Conservation (phyloP, 2,329 filamentous ascomycete genomes). For the Calonectria henricotiae region DNA sequence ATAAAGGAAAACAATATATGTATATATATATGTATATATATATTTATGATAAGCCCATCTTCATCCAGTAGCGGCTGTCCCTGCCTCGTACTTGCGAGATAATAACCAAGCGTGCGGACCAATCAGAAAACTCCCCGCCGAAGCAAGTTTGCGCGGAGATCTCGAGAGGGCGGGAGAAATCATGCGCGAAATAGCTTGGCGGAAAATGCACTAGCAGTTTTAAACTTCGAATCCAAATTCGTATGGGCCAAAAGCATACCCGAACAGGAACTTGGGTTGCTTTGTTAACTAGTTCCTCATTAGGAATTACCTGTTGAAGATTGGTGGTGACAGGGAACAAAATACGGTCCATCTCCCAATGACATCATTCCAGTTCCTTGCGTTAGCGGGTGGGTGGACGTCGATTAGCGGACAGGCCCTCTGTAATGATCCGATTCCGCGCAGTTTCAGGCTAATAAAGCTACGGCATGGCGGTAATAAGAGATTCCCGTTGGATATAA, state of each 20-base stretch:
- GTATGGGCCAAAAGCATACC: not conserved
- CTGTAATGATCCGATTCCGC: not conserved
- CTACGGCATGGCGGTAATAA: not conserved
- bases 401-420: not conserved
- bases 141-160: not conserved
- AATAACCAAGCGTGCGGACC: not conserved
- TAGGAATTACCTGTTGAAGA: no score
- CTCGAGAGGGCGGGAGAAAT: not conserved
- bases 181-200: not conserved
- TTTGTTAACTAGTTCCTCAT: no score
- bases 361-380: not conserved
- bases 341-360: slow-evolving; percentile 2
- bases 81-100: no score
- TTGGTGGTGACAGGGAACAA: not conserved
- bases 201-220: not conserved
- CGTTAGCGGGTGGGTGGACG: not conserved
- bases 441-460: not conserved
- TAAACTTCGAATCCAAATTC: not conserved
- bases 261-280: no score
- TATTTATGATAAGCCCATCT: no score
- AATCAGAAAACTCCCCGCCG: not conserved
- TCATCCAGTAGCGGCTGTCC: no score
- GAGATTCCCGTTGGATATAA: no score
- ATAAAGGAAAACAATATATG: no score
- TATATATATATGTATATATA: no score